These are phyloP conservation scores for Alternaria longipes DNA, from an alignment of 2,329 filamentous ascomycete genomes.

Conservation along the genomic window DNA sequence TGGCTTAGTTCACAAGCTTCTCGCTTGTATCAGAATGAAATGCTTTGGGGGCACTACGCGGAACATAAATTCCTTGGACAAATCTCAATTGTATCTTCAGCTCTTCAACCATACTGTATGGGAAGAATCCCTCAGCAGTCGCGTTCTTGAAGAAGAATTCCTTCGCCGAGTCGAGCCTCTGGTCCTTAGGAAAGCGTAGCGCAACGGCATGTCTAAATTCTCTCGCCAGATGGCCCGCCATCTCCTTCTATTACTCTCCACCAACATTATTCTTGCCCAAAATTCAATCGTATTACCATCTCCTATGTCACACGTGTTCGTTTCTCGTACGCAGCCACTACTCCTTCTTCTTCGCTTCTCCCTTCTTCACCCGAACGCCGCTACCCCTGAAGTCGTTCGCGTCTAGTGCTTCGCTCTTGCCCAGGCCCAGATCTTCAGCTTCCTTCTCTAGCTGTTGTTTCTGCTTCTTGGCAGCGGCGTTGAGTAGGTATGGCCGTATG, in stretches of 20 bases:
- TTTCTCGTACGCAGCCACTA: background rate
- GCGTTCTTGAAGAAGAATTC: no score
- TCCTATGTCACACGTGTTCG: background rate
- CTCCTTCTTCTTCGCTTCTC: slow-evolving; percentile 59
- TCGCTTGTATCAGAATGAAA: background rate
- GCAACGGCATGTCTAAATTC: background rate
- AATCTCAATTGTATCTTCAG: background rate
- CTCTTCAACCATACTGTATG: background rate
- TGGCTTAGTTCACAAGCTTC: background rate
- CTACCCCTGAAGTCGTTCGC: slow-evolving; percentile 48
- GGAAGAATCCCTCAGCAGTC: background rate
- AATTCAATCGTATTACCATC: background rate
- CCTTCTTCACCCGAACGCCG: slow-evolving; percentile 35
- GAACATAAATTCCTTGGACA: background rate
- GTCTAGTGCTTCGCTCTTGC: slow-evolving; percentile 41
- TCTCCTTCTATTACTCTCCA: background rate
- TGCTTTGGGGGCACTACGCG: background rate
- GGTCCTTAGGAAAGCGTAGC: background rate
- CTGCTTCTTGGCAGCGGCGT: slow-evolving; percentile 69
- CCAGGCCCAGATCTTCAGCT: slow-evolving; percentile 52
- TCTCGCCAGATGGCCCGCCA: background rate
- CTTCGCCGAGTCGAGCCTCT: background rate
- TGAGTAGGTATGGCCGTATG: slow-evolving; percentile 75
- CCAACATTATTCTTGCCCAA: background rate
- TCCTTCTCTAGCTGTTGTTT: slow-evolving; percentile 68